phyloP scores from a whole-genome alignment of 108 stramenopile species.

The Chaetoceros muelleri region DNA sequence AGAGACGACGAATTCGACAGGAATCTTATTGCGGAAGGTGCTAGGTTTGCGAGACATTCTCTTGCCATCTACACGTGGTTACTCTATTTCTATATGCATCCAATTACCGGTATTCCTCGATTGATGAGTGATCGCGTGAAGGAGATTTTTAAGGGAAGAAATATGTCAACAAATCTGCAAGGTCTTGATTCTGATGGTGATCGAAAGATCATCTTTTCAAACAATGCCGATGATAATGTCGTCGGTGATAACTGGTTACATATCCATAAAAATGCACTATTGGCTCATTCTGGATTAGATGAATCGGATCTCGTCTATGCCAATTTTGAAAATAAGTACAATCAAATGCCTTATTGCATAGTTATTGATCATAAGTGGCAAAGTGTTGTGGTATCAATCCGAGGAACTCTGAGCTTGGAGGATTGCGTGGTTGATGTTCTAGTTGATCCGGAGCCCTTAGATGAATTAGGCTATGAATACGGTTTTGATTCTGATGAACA shows the following conservation, averaged over 20 bases:
- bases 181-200: background rate
- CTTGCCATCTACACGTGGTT: conserved; percentile 87
- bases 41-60: conserved; percentile 69
- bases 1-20: conserved; percentile 44
- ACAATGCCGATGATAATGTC: conserved; percentile 4
- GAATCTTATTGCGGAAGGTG: conserved; percentile 64
- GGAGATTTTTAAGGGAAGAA: background rate
- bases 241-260: conserved; percentile 66
- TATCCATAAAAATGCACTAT: conserved; percentile 58
- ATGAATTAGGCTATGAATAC: conserved; percentile 59
- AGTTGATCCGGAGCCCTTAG: conserved; percentile 72
- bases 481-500: conserved; percentile 78
- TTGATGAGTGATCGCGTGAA: conserved; percentile 21
- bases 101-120: conserved; percentile 56
- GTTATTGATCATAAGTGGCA: conserved; percentile 81
- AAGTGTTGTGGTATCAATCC: conserved; percentile 80
- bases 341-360: conserved; percentile 86
- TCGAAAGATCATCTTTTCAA: conserved; percentile 1
- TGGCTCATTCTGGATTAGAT: conserved; percentile 61
- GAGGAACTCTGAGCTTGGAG: conserved; percentile 91
- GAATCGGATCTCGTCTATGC: conserved; percentile 83
- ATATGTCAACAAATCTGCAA: background rate
- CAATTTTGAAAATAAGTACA: conserved; percentile 62
- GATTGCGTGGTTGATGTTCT: conserved; percentile 91
- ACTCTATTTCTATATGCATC: conserved; percentile 73